Evolutionary conservation across 2,329 filamentous ascomycete species (phyloP), one percentile per base, ranked within the genome.

Genomic region (Pezicula radicicola): DNA sequence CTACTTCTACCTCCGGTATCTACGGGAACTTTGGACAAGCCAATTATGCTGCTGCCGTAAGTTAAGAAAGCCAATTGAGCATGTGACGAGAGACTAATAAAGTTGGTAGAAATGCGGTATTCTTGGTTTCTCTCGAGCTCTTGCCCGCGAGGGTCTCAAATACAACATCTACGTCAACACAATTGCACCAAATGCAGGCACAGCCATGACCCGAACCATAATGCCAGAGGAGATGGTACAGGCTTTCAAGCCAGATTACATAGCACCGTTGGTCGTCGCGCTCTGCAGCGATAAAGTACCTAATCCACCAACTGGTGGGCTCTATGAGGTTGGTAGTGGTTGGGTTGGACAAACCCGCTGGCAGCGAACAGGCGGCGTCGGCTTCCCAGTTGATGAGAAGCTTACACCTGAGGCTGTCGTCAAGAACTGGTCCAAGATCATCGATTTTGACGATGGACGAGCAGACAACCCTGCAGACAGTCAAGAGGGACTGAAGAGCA

Each of bases 21-120:
- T 99, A 99, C 70, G 94, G 94, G 63, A 99, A 97, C 81, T 99
- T 99, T 70, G 94, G 94, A 57, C 94, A 99, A 75, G 90, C 93
- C 66, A 99, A 99, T 80, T 99, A 99, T 72, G 83, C 94, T 56
- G 90, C 93, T 53, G 89, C 89, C 52, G 85, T 89, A 80, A 76
- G 85, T 79, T 37, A 13, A 25, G n/a, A 0, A 27, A 6, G 40
- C 55, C 44, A 68, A 73, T 39, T 72, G 71, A 59, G 69, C 57
- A 41, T 40, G 7, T 10, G 15, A 40, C 5, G 2, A 16, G 13
- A 18, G 15, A 15, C 45, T 54, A 37, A 63, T 49, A 18, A 3
- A 54, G 8, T 50, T 28, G 3, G 12, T 59, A 89, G 85, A 94
- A 94, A 85, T 81, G 83, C 61, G 94, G 90, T 74, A 97, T 99